Base-by-base conservation (phyloP, 2,329 filamentous ascomycete species). In the Metarhizium rileyi region DNA sequence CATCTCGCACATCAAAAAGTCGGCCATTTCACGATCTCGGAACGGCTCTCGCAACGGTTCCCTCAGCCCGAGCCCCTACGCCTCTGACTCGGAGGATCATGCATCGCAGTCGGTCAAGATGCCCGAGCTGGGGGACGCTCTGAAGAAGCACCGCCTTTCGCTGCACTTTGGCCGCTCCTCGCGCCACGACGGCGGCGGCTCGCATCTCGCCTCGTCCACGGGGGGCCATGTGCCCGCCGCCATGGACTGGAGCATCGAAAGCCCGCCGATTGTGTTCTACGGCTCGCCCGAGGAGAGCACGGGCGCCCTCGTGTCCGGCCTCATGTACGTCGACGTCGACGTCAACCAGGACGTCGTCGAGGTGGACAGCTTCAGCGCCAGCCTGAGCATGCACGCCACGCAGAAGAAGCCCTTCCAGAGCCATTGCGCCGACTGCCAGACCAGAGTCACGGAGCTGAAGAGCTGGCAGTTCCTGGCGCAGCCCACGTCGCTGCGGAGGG, bases 221-320 rank as follows among this genome's bases (percentile, higher is more conserved):
- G 76, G 9, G 55, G 56, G n/a, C 55, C 64, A 38, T 56, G 61
- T 50, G 2, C 67, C 69, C 50, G 71, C 73, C 9, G 59, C 67
- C 1, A 61, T 81, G 18, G 67, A 73, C 52, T 80, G 75, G 72
- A 74, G 70, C 58, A 85, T 96, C 55, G 90, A 96, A 72, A 94
- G 87, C 12, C 89, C 90, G 1, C 90, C 90, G 3, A 76, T 91
- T 18, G 80, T 96, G 43, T 84, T 95, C 69, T 87, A 93, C 61
- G 90, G 90, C 54, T 73, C 77, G 23, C 75, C 87, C 1, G 77
- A 83, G 53, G 77, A 79, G 56, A 95, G 90, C 58, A 86, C 84
- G 3, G 91, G 91, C 50, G 89, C 90, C 6, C 73, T 96, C 52
- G 79, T 96, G 46, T 94, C 89, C 1, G 90, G 90, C 27, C 86